Conservation (phyloP, 2,329 filamentous ascomycete species). For the Botrytis fragariae region DNA sequence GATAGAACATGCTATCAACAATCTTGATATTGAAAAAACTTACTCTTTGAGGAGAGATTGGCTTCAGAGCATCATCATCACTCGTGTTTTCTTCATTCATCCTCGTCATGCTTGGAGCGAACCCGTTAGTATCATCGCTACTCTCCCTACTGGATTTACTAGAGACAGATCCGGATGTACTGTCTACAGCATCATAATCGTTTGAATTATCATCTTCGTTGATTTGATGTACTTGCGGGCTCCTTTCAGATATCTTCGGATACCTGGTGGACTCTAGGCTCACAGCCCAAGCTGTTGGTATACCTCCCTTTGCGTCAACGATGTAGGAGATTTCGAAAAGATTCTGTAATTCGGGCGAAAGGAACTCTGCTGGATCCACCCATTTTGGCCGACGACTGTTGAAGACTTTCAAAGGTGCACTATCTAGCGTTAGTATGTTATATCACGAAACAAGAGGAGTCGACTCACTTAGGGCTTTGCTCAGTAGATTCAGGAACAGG, state of each 20-base stretch:
- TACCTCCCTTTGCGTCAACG: slow-evolving; percentile 51
- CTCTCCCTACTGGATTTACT: slow-evolving; percentile 38
- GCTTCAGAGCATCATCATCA: slow-evolving; percentile 43
- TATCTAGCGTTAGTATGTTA: slow-evolving; percentile 8
- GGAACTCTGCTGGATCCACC: slow-evolving; percentile 52
- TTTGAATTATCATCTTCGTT: slow-evolving; percentile 24
- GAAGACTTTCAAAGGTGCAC: slow-evolving; percentile 26
- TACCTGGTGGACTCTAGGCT: slow-evolving; percentile 58
- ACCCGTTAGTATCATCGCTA: slow-evolving; percentile 46
- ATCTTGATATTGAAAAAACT: not conserved
- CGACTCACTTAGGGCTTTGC: slow-evolving; percentile 4
- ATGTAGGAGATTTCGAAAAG: slow-evolving; percentile 77
- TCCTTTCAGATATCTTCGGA: slow-evolving; percentile 49
- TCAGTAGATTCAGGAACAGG: slow-evolving; percentile 27
- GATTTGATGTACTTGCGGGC: slow-evolving; percentile 33
- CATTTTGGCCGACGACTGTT: slow-evolving; percentile 48
- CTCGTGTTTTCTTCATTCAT: slow-evolving; percentile 59
- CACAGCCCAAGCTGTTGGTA: slow-evolving; percentile 69
- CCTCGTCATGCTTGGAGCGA: slow-evolving; percentile 43
- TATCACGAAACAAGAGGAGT: not conserved
- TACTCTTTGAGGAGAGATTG: slow-evolving; percentile 3
- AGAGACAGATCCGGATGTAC: slow-evolving; percentile 43
- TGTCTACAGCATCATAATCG: slow-evolving; percentile 29
- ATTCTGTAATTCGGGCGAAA: slow-evolving; percentile 63
- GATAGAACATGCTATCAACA: not conserved